Evolutionary conservation across 805 yeast species (phyloP).

Genomic region (Wickerhamomyces tratensis): DNA sequence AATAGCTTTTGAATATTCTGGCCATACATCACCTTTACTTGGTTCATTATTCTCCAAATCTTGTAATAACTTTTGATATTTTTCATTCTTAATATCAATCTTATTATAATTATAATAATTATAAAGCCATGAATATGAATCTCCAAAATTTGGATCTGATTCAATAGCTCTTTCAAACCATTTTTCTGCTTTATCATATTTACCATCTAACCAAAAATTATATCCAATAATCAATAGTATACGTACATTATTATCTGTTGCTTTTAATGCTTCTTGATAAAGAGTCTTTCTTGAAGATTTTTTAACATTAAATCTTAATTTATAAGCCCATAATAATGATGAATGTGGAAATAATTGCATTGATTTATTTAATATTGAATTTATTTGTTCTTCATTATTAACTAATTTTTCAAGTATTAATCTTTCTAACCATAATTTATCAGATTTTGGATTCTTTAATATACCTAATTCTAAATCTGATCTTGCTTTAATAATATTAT

Average conservation of each 20-base stretch:
- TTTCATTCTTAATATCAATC: conserved; percentile 18
- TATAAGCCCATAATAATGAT: conserved; percentile 57
- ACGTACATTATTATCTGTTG: conserved; percentile 48
- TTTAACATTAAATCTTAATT: conserved; percentile 34
- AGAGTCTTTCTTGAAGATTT: conserved; percentile 44
- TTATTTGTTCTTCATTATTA: conserved; percentile 41
- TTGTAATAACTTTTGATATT: conserved; percentile 24
- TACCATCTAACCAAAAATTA: conserved; percentile 58
- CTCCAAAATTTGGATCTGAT: conserved; percentile 57
- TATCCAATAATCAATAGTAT: conserved; percentile 58
- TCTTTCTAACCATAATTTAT: conserved; percentile 47
- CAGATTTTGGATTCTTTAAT: conserved; percentile 35
- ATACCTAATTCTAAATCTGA: conserved; percentile 64
- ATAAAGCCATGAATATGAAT: conserved; percentile 63
- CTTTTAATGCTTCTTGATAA: conserved; percentile 61
- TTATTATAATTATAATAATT: conserved; percentile 33
- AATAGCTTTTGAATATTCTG: conserved; percentile 35
- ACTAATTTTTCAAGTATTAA: conserved; percentile 45
- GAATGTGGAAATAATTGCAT: conserved; percentile 48
- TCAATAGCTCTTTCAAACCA: conserved; percentile 68
- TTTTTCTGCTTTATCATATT: conserved; percentile 48
- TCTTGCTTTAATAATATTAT: conserved; percentile 48
- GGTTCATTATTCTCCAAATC: conserved; percentile 40
- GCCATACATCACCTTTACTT: conserved; percentile 56
- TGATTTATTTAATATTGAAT: conserved; percentile 46